A percentile compares a stretch with the other conserved stretches of the same genome.
Evolutionary conservation across 768 basidiomycete genomes (phyloP).

Genomic region (Neoboletus subvelutipes): DNA sequence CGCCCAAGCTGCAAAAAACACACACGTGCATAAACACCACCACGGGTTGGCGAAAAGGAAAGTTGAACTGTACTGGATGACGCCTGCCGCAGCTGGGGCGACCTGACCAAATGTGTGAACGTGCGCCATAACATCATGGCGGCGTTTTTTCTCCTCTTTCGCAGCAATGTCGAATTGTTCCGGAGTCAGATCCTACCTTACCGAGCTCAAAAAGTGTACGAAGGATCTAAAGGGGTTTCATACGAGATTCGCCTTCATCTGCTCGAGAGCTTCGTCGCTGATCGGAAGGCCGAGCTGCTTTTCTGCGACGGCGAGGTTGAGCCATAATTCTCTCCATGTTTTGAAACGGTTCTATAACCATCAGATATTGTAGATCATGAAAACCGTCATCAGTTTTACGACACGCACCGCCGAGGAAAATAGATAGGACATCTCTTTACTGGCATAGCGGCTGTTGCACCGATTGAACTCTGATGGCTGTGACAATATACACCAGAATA

Average conservation of each 20-base stretch:
- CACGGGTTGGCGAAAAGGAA: slow-evolving; percentile 6
- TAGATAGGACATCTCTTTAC: slow-evolving; percentile 96
- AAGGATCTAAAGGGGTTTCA: neutral
- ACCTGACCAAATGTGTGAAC: slow-evolving; percentile 96
- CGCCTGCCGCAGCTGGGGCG: slow-evolving; percentile 92
- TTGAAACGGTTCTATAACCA: slow-evolving; percentile 79
- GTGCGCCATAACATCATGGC: slow-evolving; percentile 99
- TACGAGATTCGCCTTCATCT: slow-evolving; percentile 94
- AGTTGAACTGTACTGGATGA: slow-evolving; percentile 73
- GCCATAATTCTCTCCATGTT: slow-evolving; percentile 95
- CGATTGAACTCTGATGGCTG: neutral
- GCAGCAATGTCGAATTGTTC: slow-evolving; percentile 92
- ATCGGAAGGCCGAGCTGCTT: slow-evolving; percentile 93
- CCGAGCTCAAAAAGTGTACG: slow-evolving; percentile 6
- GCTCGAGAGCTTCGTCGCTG: slow-evolving; percentile 84
- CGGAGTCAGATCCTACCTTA: slow-evolving; percentile 70
- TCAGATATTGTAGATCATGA: neutral
- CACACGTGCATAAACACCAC: slow-evolving; percentile 11
- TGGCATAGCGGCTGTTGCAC: slow-evolving; percentile 86
- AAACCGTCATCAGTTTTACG: neutral
- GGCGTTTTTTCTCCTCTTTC: slow-evolving; percentile 91
- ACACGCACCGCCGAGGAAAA: slow-evolving; percentile 86
- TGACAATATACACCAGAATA: neutral
- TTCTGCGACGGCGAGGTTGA: slow-evolving; percentile 94
- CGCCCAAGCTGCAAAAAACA: slow-evolving; percentile 66